phyloP scores from a whole-genome alignment of 495 filamentous ascomycete genomes.

The Staphylotrichum longicolle region DNA sequence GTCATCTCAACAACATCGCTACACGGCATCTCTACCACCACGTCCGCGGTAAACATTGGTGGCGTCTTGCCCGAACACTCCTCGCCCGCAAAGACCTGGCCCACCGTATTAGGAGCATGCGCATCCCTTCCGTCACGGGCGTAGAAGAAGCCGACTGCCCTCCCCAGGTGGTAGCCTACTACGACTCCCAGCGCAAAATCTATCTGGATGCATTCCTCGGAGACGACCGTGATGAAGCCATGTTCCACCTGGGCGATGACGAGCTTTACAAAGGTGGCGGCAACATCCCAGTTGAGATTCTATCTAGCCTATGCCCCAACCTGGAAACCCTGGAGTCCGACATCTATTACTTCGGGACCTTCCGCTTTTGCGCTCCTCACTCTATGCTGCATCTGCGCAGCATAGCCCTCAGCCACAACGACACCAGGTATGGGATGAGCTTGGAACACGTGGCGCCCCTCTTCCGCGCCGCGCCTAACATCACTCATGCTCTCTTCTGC shows the following conservation, averaged over 20 bases:
- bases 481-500: not conserved
- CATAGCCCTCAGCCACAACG: not conserved
- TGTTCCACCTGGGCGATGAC: no score
- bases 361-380: not conserved
- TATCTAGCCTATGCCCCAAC: slow-evolving; percentile 9
- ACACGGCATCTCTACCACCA: slow-evolving; percentile 2
- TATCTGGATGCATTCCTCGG: no score
- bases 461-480: slow-evolving; percentile 4
- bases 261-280: no score
- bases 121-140: not conserved
- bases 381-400: not conserved
- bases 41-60: not conserved
- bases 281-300: slow-evolving; percentile 1
- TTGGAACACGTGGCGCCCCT: not conserved
- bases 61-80: not conserved
- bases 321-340: not conserved
- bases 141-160: no score
- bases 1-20: not conserved
- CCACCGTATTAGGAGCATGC: not conserved
- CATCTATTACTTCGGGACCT: not conserved
- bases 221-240: no score
- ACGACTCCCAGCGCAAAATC: no score
- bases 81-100: not conserved
- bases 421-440: not conserved
- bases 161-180: not conserved